Evolutionary conservation across 2,329 filamentous ascomycete genomes (phyloP).

Genomic region (Zalaria obscura): DNA sequence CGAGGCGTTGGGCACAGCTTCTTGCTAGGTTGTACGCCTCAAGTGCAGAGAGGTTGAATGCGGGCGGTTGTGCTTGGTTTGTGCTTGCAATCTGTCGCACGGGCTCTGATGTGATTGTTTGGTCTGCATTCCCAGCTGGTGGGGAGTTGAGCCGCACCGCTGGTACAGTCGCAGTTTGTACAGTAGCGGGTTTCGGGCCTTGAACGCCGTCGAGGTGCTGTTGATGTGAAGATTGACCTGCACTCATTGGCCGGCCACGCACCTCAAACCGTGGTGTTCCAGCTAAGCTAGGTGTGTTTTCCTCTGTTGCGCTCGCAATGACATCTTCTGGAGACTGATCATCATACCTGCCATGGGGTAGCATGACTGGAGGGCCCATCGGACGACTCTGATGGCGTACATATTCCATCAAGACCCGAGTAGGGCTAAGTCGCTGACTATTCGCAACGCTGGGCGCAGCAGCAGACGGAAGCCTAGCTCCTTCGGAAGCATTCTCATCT

Average conservation of each 20-base stretch:
- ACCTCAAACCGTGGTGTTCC: conserved; percentile 19
- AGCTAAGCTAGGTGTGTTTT: conserved; percentile 29
- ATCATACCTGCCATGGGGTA: conserved; percentile 8
- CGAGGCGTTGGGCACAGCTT: conserved; percentile 43
- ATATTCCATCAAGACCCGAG: conserved; percentile 4
- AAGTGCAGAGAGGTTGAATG: neutral
- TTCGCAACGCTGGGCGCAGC: conserved; percentile 16
- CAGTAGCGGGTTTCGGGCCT: too few relatives aligned
- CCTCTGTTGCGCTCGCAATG: conserved; percentile 30
- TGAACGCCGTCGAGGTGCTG: too few relatives aligned
- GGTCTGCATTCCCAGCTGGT: neutral
- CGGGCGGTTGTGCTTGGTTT: neutral
- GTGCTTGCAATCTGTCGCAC: neutral
- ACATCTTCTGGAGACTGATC: conserved; percentile 19
- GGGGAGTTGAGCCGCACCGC: neutral
- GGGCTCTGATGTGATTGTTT: neutral
- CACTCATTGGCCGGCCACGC: too few relatives aligned
- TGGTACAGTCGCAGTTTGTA: too few relatives aligned
- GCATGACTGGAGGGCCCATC: conserved; percentile 16
- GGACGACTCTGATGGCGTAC: conserved; percentile 2
- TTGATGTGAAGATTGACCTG: too few relatives aligned
- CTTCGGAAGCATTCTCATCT: conserved; percentile 12
- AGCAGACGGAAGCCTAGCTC: conserved; percentile 15
- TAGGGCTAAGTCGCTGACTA: conserved; percentile 9
- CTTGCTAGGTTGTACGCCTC: conserved; percentile 24